A percentile compares a stretch with the other conserved stretches of the same genome.
Evolutionary conservation across 164 flowering plant genomes (phyloP).

Genomic region (Piper longum): DNA sequence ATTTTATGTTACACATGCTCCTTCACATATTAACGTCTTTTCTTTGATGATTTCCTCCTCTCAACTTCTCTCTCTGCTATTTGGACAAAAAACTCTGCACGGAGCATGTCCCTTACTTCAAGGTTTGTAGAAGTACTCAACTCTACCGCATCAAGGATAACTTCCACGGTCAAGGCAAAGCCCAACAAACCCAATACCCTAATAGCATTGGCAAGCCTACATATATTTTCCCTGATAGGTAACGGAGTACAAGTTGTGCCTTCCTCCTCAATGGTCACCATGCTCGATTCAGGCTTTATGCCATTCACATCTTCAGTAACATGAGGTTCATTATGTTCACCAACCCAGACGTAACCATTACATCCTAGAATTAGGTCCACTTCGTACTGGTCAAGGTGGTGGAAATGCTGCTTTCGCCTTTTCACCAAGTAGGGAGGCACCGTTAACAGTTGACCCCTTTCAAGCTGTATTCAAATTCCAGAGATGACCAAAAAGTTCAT

Average conservation of each 20-base stretch:
- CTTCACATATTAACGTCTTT: conserved; percentile 14
- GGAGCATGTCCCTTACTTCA: conserved; percentile 78
- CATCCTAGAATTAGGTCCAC: conserved; percentile 82
- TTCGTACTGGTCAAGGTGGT: conserved; percentile 63
- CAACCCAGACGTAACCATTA: conserved; percentile 92
- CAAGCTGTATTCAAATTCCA: conserved; percentile 37
- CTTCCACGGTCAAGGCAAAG: conserved; percentile 52
- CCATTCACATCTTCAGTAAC: conserved; percentile 36
- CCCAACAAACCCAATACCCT: conserved; percentile 60
- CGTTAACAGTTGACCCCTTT: conserved; percentile 68
- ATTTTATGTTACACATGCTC: not conserved
- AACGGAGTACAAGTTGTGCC: conserved; percentile 33
- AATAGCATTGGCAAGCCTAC: conserved; percentile 73
- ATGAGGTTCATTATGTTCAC: conserved; percentile 57
- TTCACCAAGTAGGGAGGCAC: conserved; percentile 76
- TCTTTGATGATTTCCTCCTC: conserved; percentile 28
- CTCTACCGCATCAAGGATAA: conserved; percentile 36
- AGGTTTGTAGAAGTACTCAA: conserved; percentile 19
- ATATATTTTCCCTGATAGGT: conserved; percentile 55
- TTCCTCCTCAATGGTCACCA: conserved; percentile 26
- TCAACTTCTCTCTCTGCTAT: conserved; percentile 75
- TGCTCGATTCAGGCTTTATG: conserved; percentile 18
- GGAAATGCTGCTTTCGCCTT: conserved; percentile 85
- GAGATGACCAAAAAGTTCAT: not conserved
- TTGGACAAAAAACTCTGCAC: conserved; percentile 69